These are phyloP conservation scores for Aeschynomene evenia DNA, from an alignment of 306 rosid genomes.

Conservation along the genomic window DNA sequence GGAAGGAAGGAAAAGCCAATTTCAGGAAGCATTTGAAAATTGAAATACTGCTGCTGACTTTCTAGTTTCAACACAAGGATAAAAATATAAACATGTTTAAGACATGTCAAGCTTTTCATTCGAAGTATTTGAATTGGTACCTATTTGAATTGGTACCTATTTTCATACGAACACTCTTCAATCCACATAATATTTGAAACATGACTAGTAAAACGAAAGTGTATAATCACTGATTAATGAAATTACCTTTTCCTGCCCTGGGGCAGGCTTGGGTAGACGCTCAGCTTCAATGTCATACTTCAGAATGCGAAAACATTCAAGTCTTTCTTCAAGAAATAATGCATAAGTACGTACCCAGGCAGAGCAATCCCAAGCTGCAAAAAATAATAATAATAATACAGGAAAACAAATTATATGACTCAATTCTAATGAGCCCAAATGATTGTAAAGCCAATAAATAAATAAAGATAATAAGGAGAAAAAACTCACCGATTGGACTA, in stretches of 20 bases:
- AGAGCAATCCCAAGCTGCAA: conserved; percentile 99
- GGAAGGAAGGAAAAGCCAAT: conserved; percentile 10
- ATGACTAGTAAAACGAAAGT: not conserved
- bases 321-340: conserved; percentile 96
- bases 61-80: conserved; percentile 1
- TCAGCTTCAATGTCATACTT: conserved; percentile 98
- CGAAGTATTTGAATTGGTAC: too few species aligned
- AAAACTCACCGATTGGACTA: conserved; percentile 81
- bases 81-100: not conserved
- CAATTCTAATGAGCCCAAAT: conserved; percentile 15
- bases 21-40: conserved; percentile 16
- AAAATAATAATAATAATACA: conserved; percentile 20
- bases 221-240: conserved; percentile 1
- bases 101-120: conserved; percentile 5
- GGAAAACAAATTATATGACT: conserved; percentile 6
- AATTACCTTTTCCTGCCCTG: conserved; percentile 83
- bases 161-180: conserved; percentile 7
- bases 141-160: not conserved
- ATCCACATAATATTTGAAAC: not conserved
- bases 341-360: conserved; percentile 99
- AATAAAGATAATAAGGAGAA: conserved; percentile 24
- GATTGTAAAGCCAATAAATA: not conserved
- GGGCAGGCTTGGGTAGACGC: conserved; percentile 89
- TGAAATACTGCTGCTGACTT: not conserved
- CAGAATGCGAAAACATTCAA: conserved; percentile 86